Percentiles rank a stretch among this genome's conserved stretches.
These are phyloP conservation scores for Sclerotinia trifoliorum DNA, from an alignment of 2,329 filamentous ascomycete genomes.

Conservation along the genomic window DNA sequence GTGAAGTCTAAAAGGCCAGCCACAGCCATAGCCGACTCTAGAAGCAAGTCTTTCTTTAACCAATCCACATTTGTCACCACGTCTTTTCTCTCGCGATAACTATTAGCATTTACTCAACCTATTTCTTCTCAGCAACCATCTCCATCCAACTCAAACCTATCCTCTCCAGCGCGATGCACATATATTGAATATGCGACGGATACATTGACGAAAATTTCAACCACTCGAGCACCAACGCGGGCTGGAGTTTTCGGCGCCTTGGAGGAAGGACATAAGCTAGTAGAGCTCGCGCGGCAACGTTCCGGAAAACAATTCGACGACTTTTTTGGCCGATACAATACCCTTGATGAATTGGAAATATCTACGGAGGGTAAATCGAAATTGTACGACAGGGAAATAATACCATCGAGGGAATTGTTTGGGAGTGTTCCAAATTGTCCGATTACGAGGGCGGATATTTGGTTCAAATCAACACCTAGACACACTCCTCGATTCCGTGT, in stretches of 20 bases:
- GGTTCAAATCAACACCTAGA: conserved; percentile 13
- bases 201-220: neutral
- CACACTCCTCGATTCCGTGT: neutral
- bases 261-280: neutral
- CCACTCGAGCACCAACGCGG: neutral
- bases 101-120: neutral
- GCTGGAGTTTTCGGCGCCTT: neutral
- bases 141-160: neutral
- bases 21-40: neutral
- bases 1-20: neutral
- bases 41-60: neutral
- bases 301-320: neutral
- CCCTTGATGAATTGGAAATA: neutral
- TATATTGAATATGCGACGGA: conserved; percentile 11
- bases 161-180: neutral
- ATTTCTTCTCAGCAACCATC: neutral
- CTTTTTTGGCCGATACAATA: neutral
- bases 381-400: neutral
- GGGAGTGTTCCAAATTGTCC: neutral
- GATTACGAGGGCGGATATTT: conserved; percentile 3
- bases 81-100: conserved; percentile 10
- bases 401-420: conserved; percentile 2
- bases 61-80: conserved; percentile 10
- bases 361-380: neutral
- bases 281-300: neutral